Conservation (phyloP, 2,329 filamentous ascomycete species). For the Cladobotryum mycophilum region DNA sequence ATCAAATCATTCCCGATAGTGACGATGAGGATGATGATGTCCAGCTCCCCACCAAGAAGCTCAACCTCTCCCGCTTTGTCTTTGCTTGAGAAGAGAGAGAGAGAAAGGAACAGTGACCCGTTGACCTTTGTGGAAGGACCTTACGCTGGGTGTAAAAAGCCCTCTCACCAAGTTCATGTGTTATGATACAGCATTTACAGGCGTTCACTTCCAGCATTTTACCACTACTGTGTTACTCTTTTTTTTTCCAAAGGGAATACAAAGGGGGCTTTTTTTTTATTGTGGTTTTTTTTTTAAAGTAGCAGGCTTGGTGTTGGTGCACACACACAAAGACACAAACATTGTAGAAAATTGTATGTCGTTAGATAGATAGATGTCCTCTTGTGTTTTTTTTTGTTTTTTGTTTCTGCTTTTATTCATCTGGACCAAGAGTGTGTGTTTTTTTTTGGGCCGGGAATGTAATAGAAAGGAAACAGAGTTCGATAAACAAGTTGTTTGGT, state of each 20-base stretch:
- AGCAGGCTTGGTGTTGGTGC: too few relatives aligned
- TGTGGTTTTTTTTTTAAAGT: too few relatives aligned
- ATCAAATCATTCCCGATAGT: slow-evolving; percentile 49
- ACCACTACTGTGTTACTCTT: not conserved
- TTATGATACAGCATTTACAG: slow-evolving; percentile 10
- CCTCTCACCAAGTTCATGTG: slow-evolving; percentile 3
- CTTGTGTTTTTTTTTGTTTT: too few relatives aligned
- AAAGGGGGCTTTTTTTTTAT: too few relatives aligned
- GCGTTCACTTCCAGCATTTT: slow-evolving; percentile 9
- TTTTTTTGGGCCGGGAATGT: too few relatives aligned
- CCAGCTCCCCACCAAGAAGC: slow-evolving; percentile 25
- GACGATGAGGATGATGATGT: slow-evolving; percentile 38
- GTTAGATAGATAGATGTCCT: too few relatives aligned
- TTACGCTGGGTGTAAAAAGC: not conserved
- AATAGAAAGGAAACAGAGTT: too few relatives aligned
- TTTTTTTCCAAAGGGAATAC: not conserved
- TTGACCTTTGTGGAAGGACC: not conserved
- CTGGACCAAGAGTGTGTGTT: too few relatives aligned
- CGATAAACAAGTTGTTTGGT: too few relatives aligned
- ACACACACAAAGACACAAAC: too few relatives aligned
- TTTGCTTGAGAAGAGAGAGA: slow-evolving; percentile 23
- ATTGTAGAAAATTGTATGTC: too few relatives aligned
- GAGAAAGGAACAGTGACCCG: not conserved
- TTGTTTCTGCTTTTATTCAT: too few relatives aligned
- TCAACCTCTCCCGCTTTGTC: slow-evolving; percentile 45